Percentiles rank a stretch among this genome's conserved stretches.
Evolutionary conservation across 257 asterid genomes (phyloP).

Genomic region (Solanum ahanhuiri): DNA sequence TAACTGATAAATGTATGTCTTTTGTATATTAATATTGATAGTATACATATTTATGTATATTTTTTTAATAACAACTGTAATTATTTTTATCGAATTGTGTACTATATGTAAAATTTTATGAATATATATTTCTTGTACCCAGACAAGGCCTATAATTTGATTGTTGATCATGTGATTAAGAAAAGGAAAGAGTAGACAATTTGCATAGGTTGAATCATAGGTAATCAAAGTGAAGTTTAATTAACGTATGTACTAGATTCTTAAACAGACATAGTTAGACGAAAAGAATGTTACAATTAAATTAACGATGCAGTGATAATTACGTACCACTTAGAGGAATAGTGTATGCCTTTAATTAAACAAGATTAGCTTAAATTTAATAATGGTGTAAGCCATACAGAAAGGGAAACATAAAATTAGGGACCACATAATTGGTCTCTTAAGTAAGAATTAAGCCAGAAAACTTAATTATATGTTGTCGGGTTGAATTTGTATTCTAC

Average conservation of each 20-base stretch:
- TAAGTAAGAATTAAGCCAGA: background rate
- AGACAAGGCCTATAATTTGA: background rate
- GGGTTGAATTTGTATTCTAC: conserved; percentile 12
- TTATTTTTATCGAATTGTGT: background rate
- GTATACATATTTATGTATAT: background rate
- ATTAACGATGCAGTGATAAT: conserved; percentile 19
- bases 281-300: conserved; percentile 25
- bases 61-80: background rate
- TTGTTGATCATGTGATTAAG: background rate
- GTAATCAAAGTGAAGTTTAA: conserved; percentile 24
- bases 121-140: background rate
- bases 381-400: conserved; percentile 15
- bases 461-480: conserved; percentile 5
- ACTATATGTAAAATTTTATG: too few relatives aligned
- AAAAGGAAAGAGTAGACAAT: background rate
- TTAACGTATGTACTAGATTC: conserved; percentile 12
- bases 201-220: conserved; percentile 12
- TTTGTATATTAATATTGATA: background rate
- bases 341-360: background rate
- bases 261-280: conserved; percentile 10
- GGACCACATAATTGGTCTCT: conserved; percentile 78
- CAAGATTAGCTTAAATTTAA: background rate
- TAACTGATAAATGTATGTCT: background rate
- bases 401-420: conserved; percentile 43
- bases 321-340: conserved; percentile 6